A percentile compares a stretch with the other conserved stretches of the same genome.
phyloP scores from a whole-genome alignment of 148 eudicot species.

The Heliosperma pusillum region DNA sequence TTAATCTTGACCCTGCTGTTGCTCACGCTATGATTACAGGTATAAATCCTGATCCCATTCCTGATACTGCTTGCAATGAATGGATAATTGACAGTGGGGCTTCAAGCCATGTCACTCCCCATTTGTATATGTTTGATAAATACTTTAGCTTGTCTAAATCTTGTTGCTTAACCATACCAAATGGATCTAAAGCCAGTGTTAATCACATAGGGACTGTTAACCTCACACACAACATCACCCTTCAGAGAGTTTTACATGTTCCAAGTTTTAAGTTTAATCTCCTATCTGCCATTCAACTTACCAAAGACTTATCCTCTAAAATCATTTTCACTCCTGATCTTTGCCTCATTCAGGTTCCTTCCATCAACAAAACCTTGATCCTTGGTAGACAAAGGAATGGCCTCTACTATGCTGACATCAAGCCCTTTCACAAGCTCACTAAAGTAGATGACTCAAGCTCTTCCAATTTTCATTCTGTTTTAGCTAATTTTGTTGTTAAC shows the following conservation, averaged over 20 bases:
- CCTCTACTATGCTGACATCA: not conserved
- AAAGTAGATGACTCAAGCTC: not conserved
- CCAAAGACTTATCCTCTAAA: not conserved
- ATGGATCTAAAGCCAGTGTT: not conserved
- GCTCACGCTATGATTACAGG: not conserved
- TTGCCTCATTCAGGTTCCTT: not conserved
- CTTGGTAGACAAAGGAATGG: slow-evolving; percentile 1
- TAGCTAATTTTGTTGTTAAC: not conserved
- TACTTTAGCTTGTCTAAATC: not conserved
- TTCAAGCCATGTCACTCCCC: not conserved
- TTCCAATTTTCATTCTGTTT: too few relatives aligned
- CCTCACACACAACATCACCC: not conserved
- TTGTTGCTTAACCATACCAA: not conserved
- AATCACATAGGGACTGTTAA: not conserved
- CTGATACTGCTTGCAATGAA: not conserved
- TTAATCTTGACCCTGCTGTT: not conserved
- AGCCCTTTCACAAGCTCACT: not conserved
- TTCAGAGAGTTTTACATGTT: not conserved
- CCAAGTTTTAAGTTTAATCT: not conserved
- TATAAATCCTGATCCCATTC: not conserved
- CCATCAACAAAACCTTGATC: not conserved
- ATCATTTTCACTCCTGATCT: not conserved
- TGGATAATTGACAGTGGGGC: not conserved
- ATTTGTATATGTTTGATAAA: not conserved
- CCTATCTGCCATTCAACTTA: not conserved